phyloP scores from a whole-genome alignment of 495 filamentous ascomycete species.

The Friedmanniomyces endolithicus region DNA sequence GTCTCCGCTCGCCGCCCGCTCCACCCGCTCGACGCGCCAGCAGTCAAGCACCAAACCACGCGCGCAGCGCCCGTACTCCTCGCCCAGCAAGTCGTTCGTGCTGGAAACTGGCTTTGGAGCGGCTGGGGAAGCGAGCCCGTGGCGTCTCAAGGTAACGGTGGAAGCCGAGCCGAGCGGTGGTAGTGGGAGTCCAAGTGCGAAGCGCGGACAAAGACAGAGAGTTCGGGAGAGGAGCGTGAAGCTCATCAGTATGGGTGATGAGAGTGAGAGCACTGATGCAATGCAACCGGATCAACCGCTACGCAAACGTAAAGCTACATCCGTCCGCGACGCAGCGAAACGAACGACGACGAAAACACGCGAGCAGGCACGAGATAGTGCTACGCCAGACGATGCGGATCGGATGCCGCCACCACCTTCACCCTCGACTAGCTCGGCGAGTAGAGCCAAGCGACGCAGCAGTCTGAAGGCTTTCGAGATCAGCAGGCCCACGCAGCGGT shows the following conservation, averaged over 20 bases:
- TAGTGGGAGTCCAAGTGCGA: constrained; percentile 16
- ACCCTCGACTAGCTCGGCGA: background rate
- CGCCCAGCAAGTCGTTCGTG: constrained; percentile 30
- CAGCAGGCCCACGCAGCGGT: background rate
- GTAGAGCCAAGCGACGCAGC: background rate
- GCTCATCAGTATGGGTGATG: constrained; percentile 17
- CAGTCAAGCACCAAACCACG: background rate
- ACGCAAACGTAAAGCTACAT: constrained; percentile 25
- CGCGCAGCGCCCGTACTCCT: constrained; percentile 4
- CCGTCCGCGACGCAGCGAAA: constrained; percentile 10
- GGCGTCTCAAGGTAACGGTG: constrained; percentile 33
- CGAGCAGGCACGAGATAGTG: background rate
- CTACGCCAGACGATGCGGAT: background rate
- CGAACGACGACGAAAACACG: background rate
- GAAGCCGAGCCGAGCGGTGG: constrained; percentile 28
- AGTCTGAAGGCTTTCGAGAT: background rate
- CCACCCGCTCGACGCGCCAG: background rate
- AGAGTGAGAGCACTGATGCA: constrained; percentile 14
- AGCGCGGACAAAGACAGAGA: constrained; percentile 3
- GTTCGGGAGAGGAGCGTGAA: background rate
- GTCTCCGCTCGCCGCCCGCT: constrained; percentile 3
- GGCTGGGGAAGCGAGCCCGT: constrained; percentile 23
- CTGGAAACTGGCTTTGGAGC: constrained; percentile 20
- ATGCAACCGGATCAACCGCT: background rate
- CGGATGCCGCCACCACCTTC: background rate